Evolutionary conservation across 805 yeast genomes (phyloP).

Genomic region (Metschnikowia continentalis): DNA sequence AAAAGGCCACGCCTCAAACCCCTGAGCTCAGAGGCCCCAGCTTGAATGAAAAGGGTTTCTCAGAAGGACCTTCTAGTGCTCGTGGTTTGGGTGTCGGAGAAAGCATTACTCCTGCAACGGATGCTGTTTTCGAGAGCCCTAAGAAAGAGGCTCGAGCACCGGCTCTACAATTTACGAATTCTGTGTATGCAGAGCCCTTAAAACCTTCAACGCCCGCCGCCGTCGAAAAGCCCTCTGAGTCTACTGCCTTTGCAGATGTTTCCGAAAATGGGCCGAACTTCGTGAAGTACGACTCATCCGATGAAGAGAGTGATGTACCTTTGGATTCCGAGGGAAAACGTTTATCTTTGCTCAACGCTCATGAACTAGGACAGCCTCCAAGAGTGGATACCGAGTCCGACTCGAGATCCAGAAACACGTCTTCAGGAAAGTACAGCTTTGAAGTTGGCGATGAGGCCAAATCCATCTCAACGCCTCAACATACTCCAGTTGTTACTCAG

Average conservation of each 20-base stretch:
- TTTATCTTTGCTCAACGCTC: conserved; percentile 31
- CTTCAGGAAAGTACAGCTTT: conserved; percentile 31
- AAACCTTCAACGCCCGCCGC: neutral
- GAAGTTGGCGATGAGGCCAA: conserved; percentile 39
- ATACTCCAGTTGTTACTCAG: conserved; percentile 9
- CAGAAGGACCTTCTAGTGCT: neutral
- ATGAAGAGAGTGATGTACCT: conserved; percentile 29
- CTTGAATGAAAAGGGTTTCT: neutral
- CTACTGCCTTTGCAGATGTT: neutral
- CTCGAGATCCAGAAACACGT: conserved; percentile 14
- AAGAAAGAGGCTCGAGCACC: neutral
- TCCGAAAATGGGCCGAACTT: conserved; percentile 29
- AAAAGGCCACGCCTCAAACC: neutral
- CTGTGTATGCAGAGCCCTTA: conserved; percentile 2
- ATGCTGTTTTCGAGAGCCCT: neutral
- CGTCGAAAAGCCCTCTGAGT: neutral
- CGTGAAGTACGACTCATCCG: conserved; percentile 30
- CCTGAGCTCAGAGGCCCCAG: neutral
- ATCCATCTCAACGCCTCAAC: conserved; percentile 28
- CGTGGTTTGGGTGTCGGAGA: neutral
- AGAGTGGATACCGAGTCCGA: conserved; percentile 15
- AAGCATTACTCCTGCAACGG: neutral
- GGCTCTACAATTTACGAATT: neutral
- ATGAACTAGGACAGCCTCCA: conserved; percentile 26
- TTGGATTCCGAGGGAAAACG: conserved; percentile 20